phyloP scores from a whole-genome alignment of 352 stramenopile genomes.

The Phytophthora capsici region DNA sequence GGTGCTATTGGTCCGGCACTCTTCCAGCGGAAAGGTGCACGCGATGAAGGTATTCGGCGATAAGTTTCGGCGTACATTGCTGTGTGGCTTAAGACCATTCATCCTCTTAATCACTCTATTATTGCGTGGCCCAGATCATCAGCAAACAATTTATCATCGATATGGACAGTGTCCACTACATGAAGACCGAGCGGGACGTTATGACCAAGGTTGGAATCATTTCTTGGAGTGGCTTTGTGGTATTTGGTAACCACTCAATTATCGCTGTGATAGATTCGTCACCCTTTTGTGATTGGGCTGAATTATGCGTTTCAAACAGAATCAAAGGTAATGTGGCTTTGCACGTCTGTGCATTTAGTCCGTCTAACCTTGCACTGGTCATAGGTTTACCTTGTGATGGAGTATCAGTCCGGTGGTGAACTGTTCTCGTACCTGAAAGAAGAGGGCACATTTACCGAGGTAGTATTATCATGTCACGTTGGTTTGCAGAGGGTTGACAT shows the following conservation, averaged over 20 bases:
- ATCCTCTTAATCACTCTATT: not conserved
- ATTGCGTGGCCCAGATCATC: constrained; percentile 65
- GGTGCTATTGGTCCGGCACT: constrained; percentile 80
- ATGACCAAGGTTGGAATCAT: constrained; percentile 71
- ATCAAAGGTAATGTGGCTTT: constrained; percentile 58
- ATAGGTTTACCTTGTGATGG: constrained; percentile 80
- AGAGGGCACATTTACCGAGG: constrained; percentile 74
- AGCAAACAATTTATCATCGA: constrained; percentile 86
- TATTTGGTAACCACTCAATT: not conserved
- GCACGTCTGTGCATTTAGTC: not conserved
- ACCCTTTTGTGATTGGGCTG: constrained; percentile 84
- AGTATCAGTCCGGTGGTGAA: constrained; percentile 83
- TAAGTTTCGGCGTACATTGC: not conserved
- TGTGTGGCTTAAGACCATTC: too few species aligned
- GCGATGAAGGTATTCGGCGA: constrained; percentile 74
- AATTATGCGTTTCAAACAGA: constrained; percentile 85
- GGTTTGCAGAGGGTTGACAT: too few species aligned
- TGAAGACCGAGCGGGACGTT: constrained; percentile 84
- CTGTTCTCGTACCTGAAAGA: constrained; percentile 78
- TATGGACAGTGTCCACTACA: constrained; percentile 79
- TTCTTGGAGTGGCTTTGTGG: not conserved
- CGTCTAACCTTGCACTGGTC: not conserved
- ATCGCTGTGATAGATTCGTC: constrained; percentile 55
- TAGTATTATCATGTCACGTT: constrained; percentile 10
- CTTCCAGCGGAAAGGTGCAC: constrained; percentile 60